phyloP scores from a whole-genome alignment of 306 rosid genomes.

The Gillenia trifoliata region DNA sequence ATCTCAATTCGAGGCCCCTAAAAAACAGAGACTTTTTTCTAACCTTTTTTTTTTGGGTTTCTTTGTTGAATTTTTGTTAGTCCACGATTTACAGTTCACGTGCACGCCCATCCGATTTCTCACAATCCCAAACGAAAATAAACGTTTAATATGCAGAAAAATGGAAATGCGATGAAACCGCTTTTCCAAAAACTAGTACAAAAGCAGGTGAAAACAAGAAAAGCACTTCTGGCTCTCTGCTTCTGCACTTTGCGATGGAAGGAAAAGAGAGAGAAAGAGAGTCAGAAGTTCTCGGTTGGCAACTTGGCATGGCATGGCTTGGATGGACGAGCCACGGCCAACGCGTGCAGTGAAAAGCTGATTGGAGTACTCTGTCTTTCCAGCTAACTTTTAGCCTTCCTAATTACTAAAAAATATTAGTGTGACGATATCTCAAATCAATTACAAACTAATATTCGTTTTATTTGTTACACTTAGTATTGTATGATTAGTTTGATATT shows the following conservation, averaged over 20 bases:
- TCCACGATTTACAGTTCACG: slow-evolving; percentile 35
- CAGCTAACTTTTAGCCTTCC: slow-evolving; percentile 6
- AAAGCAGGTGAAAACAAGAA: slow-evolving; percentile 21
- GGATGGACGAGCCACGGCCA: slow-evolving; percentile 34
- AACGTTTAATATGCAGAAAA: neutral
- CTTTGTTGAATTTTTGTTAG: neutral
- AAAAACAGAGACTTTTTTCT: slow-evolving; percentile 24
- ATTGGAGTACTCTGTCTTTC: slow-evolving; percentile 3
- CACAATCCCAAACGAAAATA: slow-evolving; percentile 2
- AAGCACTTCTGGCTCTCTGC: slow-evolving; percentile 13
- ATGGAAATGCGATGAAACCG: slow-evolving; percentile 2
- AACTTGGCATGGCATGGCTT: slow-evolving; percentile 37
- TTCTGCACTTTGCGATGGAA: neutral
- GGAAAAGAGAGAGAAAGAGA: neutral
- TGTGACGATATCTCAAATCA: fast-evolving
- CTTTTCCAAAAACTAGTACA: slow-evolving; percentile 20
- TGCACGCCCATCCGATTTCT: slow-evolving; percentile 23
- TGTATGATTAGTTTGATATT: too few relatives aligned
- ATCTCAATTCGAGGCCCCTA: slow-evolving; percentile 31
- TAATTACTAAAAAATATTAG: neutral
- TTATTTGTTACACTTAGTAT: too few relatives aligned
- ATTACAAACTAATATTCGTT: fast-evolving
- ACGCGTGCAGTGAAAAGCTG: slow-evolving; percentile 44
- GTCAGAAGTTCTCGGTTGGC: slow-evolving; percentile 1
- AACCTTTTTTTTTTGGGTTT: neutral